Evolutionary conservation across 1,139 yeast genomes (phyloP).

Genomic region (Geotrichum cucujoidarum): DNA sequence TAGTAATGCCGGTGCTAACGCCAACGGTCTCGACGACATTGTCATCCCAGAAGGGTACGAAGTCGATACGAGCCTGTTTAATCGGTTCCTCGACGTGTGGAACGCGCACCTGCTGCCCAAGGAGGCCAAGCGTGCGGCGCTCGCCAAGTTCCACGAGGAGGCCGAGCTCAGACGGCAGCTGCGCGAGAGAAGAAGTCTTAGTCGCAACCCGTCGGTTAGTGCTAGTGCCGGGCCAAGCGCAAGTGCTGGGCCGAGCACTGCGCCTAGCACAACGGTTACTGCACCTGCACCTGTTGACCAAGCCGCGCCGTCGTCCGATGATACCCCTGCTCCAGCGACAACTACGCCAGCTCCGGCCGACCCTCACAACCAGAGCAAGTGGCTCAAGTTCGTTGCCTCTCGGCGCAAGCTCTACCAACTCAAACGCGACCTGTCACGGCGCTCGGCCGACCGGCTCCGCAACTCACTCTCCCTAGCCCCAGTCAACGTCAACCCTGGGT

Average conservation of each 20-base stretch:
- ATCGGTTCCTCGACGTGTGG: constrained; percentile 35
- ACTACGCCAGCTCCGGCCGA: constrained; percentile 36
- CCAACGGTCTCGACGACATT: constrained; percentile 5
- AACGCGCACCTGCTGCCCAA: constrained; percentile 36
- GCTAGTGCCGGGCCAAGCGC: constrained; percentile 33
- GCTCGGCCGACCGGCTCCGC: too few relatives aligned
- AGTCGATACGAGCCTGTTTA: constrained; percentile 30
- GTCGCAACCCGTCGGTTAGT: background rate
- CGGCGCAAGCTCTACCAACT: constrained; percentile 22
- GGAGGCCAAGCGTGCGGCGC: constrained; percentile 33
- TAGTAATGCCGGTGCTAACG: background rate
- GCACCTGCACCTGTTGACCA: too few relatives aligned
- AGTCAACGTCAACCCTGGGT: too few relatives aligned
- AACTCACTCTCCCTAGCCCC: too few relatives aligned
- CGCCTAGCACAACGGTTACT: background rate
- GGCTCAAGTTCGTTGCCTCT: constrained; percentile 29
- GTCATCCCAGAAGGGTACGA: constrained; percentile 30
- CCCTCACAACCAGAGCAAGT: constrained; percentile 25
- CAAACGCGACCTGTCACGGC: background rate
- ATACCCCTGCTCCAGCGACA: background rate
- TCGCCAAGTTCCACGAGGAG: constrained; percentile 33
- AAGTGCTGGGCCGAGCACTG: too few relatives aligned
- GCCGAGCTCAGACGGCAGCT: constrained; percentile 31
- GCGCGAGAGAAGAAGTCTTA: constrained; percentile 11
- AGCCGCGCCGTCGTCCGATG: background rate